Percentiles rank a stretch among this genome's conserved stretches.
phyloP scores from a whole-genome alignment of 306 rosid species.

The Hippophae rhamnoides region DNA sequence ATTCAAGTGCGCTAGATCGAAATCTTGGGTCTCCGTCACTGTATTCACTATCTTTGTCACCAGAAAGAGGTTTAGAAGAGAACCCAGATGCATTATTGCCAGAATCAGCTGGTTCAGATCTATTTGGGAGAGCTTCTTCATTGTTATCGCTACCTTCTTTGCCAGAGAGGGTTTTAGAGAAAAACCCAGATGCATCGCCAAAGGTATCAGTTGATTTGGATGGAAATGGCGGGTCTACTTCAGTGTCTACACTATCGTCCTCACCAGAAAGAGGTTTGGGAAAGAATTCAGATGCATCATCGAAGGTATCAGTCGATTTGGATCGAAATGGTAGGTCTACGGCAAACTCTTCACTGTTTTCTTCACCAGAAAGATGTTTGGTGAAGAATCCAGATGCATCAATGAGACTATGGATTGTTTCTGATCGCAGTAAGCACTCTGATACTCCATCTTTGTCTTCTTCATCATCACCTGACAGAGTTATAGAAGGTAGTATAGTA shows the following conservation, averaged over 20 bases:
- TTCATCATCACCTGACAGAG: conserved; percentile 21
- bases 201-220: conserved; percentile 5
- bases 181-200: conserved; percentile 11
- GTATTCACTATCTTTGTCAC: conserved; percentile 11
- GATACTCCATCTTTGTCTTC: conserved; percentile 13
- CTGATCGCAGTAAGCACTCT: conserved; percentile 16
- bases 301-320: conserved; percentile 14
- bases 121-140: conserved; percentile 8
- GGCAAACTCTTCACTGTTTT: conserved; percentile 1
- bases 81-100: conserved; percentile 1
- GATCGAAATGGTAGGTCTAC: conserved; percentile 5
- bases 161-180: conserved; percentile 12
- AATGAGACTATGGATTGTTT: conserved; percentile 13
- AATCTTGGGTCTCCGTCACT: conserved; percentile 7
- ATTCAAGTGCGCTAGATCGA: conserved; percentile 7
- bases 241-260: conserved; percentile 13
- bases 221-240: conserved; percentile 12
- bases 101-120: conserved; percentile 6
- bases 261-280: conserved; percentile 11
- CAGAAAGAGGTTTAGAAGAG: conserved; percentile 11
- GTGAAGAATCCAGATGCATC: conserved; percentile 9
- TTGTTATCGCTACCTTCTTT: conserved; percentile 14
- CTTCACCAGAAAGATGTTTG: conserved; percentile 20
- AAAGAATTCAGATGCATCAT: conserved; percentile 1
- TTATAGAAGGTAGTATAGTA: conserved; percentile 1